Evolutionary conservation across 2,329 filamentous ascomycete species (phyloP).

Genomic region (Aspergillus alliaceus): DNA sequence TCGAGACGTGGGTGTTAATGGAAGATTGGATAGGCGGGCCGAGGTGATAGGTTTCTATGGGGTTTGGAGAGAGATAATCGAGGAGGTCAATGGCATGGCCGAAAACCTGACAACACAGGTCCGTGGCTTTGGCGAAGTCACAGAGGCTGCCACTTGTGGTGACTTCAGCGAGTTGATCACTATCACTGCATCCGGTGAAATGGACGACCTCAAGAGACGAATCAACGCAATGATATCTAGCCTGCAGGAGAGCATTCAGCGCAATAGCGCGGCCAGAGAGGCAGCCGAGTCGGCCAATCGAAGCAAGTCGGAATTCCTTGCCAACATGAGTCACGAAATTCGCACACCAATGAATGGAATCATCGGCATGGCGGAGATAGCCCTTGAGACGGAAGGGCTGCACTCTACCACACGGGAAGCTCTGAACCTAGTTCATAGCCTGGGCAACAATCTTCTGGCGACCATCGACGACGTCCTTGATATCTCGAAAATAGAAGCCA

Average conservation of each 20-base stretch:
- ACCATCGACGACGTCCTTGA: slow-evolving; percentile 84
- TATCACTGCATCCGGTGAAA: slow-evolving; percentile 94
- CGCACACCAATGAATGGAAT: slow-evolving; percentile 97
- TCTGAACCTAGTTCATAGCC: slow-evolving; percentile 95
- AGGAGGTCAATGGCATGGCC: slow-evolving; percentile 92
- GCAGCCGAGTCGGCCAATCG: slow-evolving; percentile 95
- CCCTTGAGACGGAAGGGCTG: slow-evolving; percentile 89
- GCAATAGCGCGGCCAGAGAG: slow-evolving; percentile 92
- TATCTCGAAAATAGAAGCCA: slow-evolving; percentile 80
- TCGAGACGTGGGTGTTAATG: slow-evolving; percentile 94
- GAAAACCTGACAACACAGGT: slow-evolving; percentile 90
- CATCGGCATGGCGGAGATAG: slow-evolving; percentile 96
- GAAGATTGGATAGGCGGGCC: slow-evolving; percentile 98
- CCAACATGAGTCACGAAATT: slow-evolving; percentile 99
- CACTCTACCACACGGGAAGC: slow-evolving; percentile 96
- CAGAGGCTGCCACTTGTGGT: slow-evolving; percentile 90
- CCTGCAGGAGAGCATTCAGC: slow-evolving; percentile 89
- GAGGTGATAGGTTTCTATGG: slow-evolving; percentile 91
- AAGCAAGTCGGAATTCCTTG: slow-evolving; percentile 95
- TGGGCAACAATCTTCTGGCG: slow-evolving; percentile 91
- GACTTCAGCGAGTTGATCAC: slow-evolving; percentile 97
- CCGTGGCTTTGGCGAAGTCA: slow-evolving; percentile 95
- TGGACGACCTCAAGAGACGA: slow-evolving; percentile 98
- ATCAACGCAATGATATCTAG: slow-evolving; percentile 99
- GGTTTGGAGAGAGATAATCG: slow-evolving; percentile 97